Evolutionary conservation across 192 early-diverging fungal genomes (phyloP).

Genomic region (Phycomyces nitens): DNA sequence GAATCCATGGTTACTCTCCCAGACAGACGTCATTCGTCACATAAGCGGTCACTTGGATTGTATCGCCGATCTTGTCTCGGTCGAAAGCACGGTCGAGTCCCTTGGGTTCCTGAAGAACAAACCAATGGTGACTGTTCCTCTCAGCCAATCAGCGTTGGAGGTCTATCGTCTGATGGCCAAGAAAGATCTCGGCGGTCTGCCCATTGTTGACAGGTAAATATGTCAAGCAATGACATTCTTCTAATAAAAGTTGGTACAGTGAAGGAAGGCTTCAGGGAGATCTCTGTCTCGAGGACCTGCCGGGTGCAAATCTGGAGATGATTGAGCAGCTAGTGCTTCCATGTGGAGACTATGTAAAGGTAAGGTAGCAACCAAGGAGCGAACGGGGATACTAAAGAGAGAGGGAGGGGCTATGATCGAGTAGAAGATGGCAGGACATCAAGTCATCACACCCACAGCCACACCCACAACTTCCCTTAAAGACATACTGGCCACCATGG

Average conservation of each 20-base stretch:
- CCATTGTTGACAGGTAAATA: conserved; percentile 41
- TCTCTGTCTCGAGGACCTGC: conserved; percentile 49
- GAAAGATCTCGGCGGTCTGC: conserved; percentile 49
- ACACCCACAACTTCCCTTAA: conserved; percentile 34
- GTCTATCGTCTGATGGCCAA: conserved; percentile 52
- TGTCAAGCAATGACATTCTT: neutral
- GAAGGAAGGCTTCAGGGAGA: conserved; percentile 39
- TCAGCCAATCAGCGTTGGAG: conserved; percentile 42
- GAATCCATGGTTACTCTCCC: conserved; percentile 50
- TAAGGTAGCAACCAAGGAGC: conserved; percentile 17
- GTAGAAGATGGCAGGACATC: neutral
- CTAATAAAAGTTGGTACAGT: neutral
- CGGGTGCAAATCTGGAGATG: conserved; percentile 41
- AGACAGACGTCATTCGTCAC: conserved; percentile 58
- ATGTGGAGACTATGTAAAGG: conserved; percentile 51
- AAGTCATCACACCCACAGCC: conserved; percentile 17
- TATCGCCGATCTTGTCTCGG: conserved; percentile 30
- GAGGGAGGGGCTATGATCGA: too few species aligned
- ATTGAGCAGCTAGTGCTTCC: conserved; percentile 42
- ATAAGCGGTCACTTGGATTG: conserved; percentile 39
- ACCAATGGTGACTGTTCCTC: conserved; percentile 36
- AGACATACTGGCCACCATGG: conserved; percentile 36
- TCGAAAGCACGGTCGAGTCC: conserved; percentile 35
- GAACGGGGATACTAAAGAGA: too few species aligned
- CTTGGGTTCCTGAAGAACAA: conserved; percentile 23